Conservation (phyloP, 2,329 filamentous ascomycete species). For the Calonectria honghensis region DNA sequence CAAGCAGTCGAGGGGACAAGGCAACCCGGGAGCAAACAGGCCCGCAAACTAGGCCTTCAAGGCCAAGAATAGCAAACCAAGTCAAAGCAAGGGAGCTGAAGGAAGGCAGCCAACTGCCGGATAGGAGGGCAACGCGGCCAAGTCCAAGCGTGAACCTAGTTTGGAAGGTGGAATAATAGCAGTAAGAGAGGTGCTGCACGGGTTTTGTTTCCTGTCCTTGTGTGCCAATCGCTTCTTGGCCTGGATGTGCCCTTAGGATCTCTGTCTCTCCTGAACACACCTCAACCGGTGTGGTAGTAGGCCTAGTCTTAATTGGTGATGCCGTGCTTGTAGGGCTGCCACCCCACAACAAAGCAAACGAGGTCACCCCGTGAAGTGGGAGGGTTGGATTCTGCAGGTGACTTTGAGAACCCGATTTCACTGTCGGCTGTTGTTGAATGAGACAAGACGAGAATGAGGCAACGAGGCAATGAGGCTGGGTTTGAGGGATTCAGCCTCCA, state of each 20-base stretch:
- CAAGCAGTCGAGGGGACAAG: constrained; percentile 8
- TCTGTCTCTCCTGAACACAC: constrained; percentile 18
- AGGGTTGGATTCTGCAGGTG: constrained; percentile 30
- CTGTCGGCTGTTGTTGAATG: constrained; percentile 25
- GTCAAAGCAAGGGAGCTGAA: background rate
- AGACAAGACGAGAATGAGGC: constrained; percentile 27
- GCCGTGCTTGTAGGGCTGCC: constrained; percentile 33
- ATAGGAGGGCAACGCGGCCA: background rate
- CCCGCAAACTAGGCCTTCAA: background rate
- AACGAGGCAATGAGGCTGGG: constrained; percentile 28
- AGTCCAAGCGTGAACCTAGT: constrained; percentile 3
- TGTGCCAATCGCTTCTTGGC: constrained; percentile 5
- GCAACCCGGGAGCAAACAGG: constrained; percentile 1
- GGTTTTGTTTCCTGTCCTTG: constrained; percentile 5
- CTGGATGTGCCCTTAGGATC: constrained; percentile 5
- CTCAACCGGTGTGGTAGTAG: constrained; percentile 17
- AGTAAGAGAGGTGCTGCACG: background rate
- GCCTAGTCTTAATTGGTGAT: constrained; percentile 14
- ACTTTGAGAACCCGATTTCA: constrained; percentile 17
- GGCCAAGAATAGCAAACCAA: background rate
- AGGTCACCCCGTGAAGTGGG: constrained; percentile 13
- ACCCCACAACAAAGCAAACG: constrained; percentile 28
- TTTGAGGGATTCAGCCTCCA: constrained; percentile 16
- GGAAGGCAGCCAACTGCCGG: constrained; percentile 2
- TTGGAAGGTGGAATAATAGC: background rate